Evolutionary conservation across 768 basidiomycete genomes (phyloP), one percentile per base, ranked within the genome.

Genomic region (Xanthoconium purpureum): DNA sequence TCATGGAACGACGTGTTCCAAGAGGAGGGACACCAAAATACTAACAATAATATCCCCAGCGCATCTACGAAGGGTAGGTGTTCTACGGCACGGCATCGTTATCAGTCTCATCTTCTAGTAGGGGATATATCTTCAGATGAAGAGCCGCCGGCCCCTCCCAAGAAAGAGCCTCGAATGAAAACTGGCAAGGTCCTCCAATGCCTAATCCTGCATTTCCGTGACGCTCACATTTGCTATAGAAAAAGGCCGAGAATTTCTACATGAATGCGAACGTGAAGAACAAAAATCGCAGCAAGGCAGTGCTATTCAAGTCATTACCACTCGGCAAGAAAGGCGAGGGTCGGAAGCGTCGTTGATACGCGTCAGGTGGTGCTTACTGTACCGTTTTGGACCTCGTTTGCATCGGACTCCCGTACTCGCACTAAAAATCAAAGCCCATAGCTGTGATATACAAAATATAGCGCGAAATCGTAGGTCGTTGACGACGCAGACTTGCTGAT

Each of bases 161-260:
- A 71, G 67, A 92, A 91, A 71, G 88, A 81, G 61, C 70, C 80
- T 29, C 89, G 96, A 17, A 90, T 96, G 91, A 96, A 83, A 64
- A 98, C 97, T 1, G 93, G 86, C 79, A 99, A 99, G 78, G 90
- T 87, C 69, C 40, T 59, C 59, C 8, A 2, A 38, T 43, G 54
- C 9, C 56, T 38, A 32, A 24, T 54, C 14, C 35, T 13, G 17
- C 20, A 0, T 56, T 42, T 44, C 18, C 30, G 30, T 56, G 40
- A 43, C 14, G 13, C 54, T 69, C 30, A 65, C 52, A 58, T 35
- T 18, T 20, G n/a, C 32, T 38, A 30, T 66, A 92, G 93, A 88
- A 85, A 77, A 94, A 91, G 74, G 84, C 91, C 11, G 78, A 80
- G 54, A 98, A 98, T 75, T 98, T 94, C 76, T 97, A 91, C 76